A percentile compares a stretch with the other conserved stretches of the same genome.
These are phyloP conservation scores for Aspergillus sp. DNA, from an alignment of 2,329 filamentous ascomycete species.

Conservation along the genomic window DNA sequence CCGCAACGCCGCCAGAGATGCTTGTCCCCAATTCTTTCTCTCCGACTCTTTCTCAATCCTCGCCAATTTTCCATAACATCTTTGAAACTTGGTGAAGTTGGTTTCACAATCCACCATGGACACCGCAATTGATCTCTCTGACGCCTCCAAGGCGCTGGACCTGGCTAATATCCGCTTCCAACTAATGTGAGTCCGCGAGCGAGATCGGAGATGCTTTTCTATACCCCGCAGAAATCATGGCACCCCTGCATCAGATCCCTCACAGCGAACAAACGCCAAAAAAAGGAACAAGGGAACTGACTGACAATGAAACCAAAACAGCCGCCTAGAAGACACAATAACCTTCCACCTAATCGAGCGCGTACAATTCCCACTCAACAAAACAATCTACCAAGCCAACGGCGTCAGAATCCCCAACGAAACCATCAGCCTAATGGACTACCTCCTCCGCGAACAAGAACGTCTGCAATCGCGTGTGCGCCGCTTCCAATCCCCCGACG, in stretches of 20 bases:
- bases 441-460: conserved; percentile 89
- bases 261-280: conserved; percentile 1
- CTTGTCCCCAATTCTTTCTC: conserved; percentile 9
- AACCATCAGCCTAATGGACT: conserved; percentile 85
- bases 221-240: conserved; percentile 7
- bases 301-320: conserved; percentile 43
- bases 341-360: conserved; percentile 96
- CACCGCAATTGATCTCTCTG: conserved; percentile 82
- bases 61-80: background rate
- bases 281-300: background rate
- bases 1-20: conserved; percentile 2
- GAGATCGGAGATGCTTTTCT: background rate
- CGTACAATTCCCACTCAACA: conserved; percentile 94
- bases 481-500: conserved; percentile 93
- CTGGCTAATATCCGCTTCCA: conserved; percentile 91
- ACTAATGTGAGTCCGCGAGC: conserved; percentile 71
- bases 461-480: conserved; percentile 89
- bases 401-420: conserved; percentile 77
- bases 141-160: conserved; percentile 83
- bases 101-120: conserved; percentile 68
- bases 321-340: conserved; percentile 95
- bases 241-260: background rate
- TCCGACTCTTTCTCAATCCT: conserved; percentile 15
- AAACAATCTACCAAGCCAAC: conserved; percentile 77
- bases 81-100: background rate